Percentiles rank a stretch among this genome's conserved stretches.
These are phyloP conservation scores for Quercus aquifolioides DNA, from an alignment of 306 rosid species.

Conservation along the genomic window DNA sequence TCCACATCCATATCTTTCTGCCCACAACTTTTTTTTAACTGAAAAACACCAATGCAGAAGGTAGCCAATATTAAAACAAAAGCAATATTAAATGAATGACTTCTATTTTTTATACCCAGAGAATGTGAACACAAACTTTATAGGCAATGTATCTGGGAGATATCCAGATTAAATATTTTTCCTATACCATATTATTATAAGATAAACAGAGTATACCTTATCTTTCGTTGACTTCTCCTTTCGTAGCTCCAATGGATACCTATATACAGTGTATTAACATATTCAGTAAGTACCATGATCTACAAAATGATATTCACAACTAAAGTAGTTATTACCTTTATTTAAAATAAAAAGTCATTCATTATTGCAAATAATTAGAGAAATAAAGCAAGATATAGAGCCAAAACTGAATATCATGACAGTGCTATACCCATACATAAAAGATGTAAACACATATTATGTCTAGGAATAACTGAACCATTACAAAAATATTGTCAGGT, in stretches of 20 bases:
- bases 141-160: not conserved
- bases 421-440: not conserved
- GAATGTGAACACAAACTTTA: not conserved
- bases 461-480: not conserved
- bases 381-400: slow-evolving; percentile 1
- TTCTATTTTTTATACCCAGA: not conserved
- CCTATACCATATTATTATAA: not conserved
- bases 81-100: slow-evolving; percentile 8
- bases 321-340: not conserved
- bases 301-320: not conserved
- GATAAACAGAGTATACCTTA: slow-evolving; percentile 45
- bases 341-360: not conserved
- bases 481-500: not conserved
- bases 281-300: slow-evolving; percentile 14
- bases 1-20: slow-evolving; percentile 34
- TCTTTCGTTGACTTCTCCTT: slow-evolving; percentile 84
- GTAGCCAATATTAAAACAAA: slow-evolving; percentile 19
- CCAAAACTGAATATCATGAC: not conserved
- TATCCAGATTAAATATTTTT: not conserved
- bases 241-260: slow-evolving; percentile 97
- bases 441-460: not conserved
- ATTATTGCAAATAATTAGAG: not conserved
- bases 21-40: slow-evolving; percentile 58
- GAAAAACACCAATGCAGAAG: slow-evolving; percentile 27
- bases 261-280: slow-evolving; percentile 31